Conservation (phyloP, 2,329 filamentous ascomycete species). For the Xylariaceae sp. region DNA sequence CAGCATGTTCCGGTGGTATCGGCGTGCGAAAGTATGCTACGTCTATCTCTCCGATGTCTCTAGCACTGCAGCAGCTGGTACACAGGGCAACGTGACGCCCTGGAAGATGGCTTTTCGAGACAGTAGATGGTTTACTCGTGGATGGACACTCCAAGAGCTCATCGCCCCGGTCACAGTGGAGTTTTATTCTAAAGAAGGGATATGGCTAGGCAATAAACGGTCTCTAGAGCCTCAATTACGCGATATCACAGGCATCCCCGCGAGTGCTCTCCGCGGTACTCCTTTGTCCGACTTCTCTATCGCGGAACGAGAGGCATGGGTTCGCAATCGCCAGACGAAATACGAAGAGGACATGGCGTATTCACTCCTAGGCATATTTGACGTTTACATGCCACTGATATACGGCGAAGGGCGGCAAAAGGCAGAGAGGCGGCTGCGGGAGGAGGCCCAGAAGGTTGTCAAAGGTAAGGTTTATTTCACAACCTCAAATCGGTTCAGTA, state of each 20-base stretch:
- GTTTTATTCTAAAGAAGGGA: constrained; percentile 16
- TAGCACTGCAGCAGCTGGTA: neutral
- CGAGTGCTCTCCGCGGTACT: too few relatives aligned
- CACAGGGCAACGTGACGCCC: neutral
- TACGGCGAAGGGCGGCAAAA: constrained; percentile 27
- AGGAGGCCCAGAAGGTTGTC: constrained; percentile 22
- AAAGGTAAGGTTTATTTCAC: constrained; percentile 18
- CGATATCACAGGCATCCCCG: constrained; percentile 23
- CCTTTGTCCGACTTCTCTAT: constrained; percentile 20
- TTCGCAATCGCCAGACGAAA: constrained; percentile 23
- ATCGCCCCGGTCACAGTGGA: constrained; percentile 6
- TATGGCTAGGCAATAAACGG: constrained; percentile 15
- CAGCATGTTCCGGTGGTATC: constrained; percentile 30
- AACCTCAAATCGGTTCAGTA: neutral
- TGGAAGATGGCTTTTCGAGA: constrained; percentile 6
- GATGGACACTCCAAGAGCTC: too few relatives aligned
- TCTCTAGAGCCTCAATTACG: constrained; percentile 14
- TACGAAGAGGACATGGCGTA: too few relatives aligned
- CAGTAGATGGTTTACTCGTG: too few relatives aligned
- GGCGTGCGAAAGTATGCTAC: constrained; percentile 23
- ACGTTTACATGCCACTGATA: too few relatives aligned
- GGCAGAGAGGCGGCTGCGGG: constrained; percentile 21
- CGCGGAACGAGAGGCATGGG: constrained; percentile 23
- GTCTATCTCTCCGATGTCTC: constrained; percentile 32
- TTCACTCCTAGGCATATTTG: too few relatives aligned